Evolutionary conservation across 2,329 filamentous ascomycete genomes (phyloP), one percentile per base, ranked within the genome.

Genomic region (Torrubiellomyces zombiae): DNA sequence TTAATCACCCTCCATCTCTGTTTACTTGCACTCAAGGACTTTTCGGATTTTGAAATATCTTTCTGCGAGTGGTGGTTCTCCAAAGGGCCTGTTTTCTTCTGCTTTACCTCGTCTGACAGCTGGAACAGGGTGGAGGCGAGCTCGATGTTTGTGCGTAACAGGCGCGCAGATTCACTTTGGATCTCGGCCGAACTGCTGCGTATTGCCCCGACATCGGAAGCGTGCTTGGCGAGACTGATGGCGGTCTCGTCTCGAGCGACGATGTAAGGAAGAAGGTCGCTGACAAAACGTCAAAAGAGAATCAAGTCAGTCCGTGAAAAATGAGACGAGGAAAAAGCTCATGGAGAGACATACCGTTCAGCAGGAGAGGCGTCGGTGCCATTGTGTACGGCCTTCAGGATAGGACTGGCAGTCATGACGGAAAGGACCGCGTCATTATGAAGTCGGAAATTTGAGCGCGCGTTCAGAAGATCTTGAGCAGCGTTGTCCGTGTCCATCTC

Each of bases 1-100:
- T 86, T 89, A 47, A 86, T 67, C 12, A 75, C 70, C 39, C 70
- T 69, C 72, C 74, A 81, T 40, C 65, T 64, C 35, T 71, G 68
- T 32, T 67, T 67, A 43, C 70, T 75, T 13, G 56, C 55, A 38
- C 63, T 71, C 30, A 78, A 51, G 20, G 72, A 62, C 5, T 45
- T 50, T 38, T 81, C 68, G 8, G 75, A 52, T 24, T 51, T 51
- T 18, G 62, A 51, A 14, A 82, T 55, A 43, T 76, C 60, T n/a
- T 48, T 49, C 29, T 58, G 57, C 18, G 63, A 48, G 14, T 55
- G 58, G 5, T 56, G 48, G 37, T 75, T 62, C 18, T 58, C 50
- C 14, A 66, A 54, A n/a, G 61, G 55, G 10, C 68, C 60, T 11
- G 53, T 57, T 38, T 59, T 63, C 38, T 67, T 58, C 23, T 47